These are phyloP conservation scores for Picochlorum sp. DNA, from an alignment of 139 green algal genomes.

Conservation along the genomic window DNA sequence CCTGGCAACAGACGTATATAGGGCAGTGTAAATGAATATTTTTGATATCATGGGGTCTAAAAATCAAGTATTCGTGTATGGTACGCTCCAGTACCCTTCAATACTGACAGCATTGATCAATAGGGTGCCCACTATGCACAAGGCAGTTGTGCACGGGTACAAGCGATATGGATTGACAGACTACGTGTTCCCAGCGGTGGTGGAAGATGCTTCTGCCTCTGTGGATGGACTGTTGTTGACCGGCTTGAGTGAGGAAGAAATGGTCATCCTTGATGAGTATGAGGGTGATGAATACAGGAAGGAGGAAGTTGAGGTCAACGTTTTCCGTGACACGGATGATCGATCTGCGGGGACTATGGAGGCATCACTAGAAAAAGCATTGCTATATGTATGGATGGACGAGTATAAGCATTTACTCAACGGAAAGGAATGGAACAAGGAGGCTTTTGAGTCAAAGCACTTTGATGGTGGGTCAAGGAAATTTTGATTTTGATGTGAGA, in stretches of 20 bases:
- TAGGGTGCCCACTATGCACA: conserved; percentile 25
- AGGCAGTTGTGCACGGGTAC: conserved; percentile 46
- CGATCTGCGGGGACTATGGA: conserved; percentile 2
- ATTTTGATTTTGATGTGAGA: not conserved
- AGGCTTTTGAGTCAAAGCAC: conserved; percentile 39
- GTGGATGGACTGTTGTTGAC: conserved; percentile 22
- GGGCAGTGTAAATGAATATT: not conserved
- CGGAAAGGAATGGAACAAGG: conserved; percentile 43
- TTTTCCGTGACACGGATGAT: conserved; percentile 2
- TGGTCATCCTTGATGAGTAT: conserved; percentile 63
- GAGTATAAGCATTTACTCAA: conserved; percentile 25
- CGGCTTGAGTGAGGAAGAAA: conserved; percentile 43
- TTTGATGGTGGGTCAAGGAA: conserved; percentile 21
- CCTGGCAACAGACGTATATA: too few relatives aligned
- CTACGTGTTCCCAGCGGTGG: conserved; percentile 53
- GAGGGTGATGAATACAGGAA: conserved; percentile 68
- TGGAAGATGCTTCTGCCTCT: conserved; percentile 6
- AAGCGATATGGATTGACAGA: conserved; percentile 43
- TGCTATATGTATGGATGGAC: not conserved
- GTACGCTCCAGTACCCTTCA: conserved; percentile 37
- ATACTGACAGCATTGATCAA: conserved; percentile 47
- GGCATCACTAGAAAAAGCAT: not conserved
- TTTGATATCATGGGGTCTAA: not conserved
- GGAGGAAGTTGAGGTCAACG: conserved; percentile 11
- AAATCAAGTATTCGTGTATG: conserved; percentile 39